Percentiles rank a stretch among this genome's conserved stretches.
Conservation (phyloP, 768 basidiomycete species). For the Clavaria fumosa region DNA sequence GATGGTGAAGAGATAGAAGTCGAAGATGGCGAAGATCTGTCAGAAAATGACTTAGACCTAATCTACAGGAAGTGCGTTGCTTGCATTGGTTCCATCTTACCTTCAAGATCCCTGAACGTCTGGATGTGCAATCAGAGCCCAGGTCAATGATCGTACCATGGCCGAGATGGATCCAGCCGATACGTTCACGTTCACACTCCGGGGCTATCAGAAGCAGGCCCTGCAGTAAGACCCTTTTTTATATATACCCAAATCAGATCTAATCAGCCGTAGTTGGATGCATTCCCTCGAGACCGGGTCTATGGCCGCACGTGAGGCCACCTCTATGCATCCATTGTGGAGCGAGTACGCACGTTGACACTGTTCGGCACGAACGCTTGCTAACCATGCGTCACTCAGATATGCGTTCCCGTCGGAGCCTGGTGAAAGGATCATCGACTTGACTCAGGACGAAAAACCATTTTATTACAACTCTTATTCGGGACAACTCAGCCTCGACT, state of each 20-base stretch:
- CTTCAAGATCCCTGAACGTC: slow-evolving; percentile 4
- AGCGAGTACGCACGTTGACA: slow-evolving; percentile 46
- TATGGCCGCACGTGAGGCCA: slow-evolving; percentile 48
- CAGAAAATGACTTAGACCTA: slow-evolving; percentile 61
- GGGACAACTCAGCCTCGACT: slow-evolving; percentile 73
- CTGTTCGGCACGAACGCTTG: slow-evolving; percentile 5
- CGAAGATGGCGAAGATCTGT: slow-evolving; percentile 70
- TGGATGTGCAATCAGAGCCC: slow-evolving; percentile 52
- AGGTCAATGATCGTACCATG: slow-evolving; percentile 61
- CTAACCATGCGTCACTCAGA: slow-evolving; percentile 28
- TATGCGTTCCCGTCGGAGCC: slow-evolving; percentile 60
- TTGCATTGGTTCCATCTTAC: neutral
- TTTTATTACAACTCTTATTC: slow-evolving; percentile 91
- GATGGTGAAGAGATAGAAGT: slow-evolving; percentile 75
- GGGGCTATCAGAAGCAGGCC: slow-evolving; percentile 91
- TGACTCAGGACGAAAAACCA: slow-evolving; percentile 59
- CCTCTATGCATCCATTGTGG: slow-evolving; percentile 88
- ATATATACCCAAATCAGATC: neutral
- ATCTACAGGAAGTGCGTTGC: slow-evolving; percentile 66
- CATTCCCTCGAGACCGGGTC: slow-evolving; percentile 66
- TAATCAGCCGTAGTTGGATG: slow-evolving; percentile 63
- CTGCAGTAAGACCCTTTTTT: slow-evolving; percentile 35
- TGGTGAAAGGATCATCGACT: slow-evolving; percentile 46
- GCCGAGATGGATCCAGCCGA: slow-evolving; percentile 68
- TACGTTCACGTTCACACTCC: slow-evolving; percentile 59